Base-by-base conservation (phyloP, 2,329 filamentous ascomycete genomes). In the Tolypocladium pustulatum region DNA sequence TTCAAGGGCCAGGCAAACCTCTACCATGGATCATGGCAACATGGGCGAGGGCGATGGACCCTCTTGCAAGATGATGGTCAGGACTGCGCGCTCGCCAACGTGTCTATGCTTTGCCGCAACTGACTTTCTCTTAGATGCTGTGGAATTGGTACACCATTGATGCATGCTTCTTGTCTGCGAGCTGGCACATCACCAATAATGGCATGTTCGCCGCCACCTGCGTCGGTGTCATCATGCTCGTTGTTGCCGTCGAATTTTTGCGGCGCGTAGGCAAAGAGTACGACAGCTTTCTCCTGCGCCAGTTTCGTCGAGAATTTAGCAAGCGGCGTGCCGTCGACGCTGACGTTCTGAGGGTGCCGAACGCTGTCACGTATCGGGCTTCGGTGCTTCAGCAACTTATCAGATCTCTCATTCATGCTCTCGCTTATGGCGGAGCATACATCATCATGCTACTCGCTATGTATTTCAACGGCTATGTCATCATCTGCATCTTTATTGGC, bases 151-250 rank as follows among this genome's bases (percentile, higher is more conserved):
- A 87, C 71, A 87, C 84, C 2, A 77, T 89, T 66, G 84, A 88
- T 68, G 75, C 85, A 25, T 90, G 85, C 73, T 93, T 93, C 77
- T 78, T 93, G 64, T 75, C 87, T 22, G 66, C 70, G 6, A 78
- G 80, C 52, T 94, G 89, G 90, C 86, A 86, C 67, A 83, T 92
- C 69, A 84, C 75, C n/a, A 87, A 83, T 49, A 72, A 72, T 4
- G 85, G 81, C 71, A 88, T 88, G 80, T 92, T 94, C 71, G 89
- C 87, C 38, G 89, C 86, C 37, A 88, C 85, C 43, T 93, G 90
- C 73, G 85, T 94, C 66, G 89, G 88, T 60, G 84, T 90, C 22
- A 77, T 90, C 57, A 75, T 87, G 5, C 83, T 94, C 38, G 87
- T 89, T 61, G 78, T 92, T 52, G 68, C 76, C 4, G 84, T 94